Evolutionary conservation across 2,329 filamentous ascomycete species (phyloP), one percentile per base, ranked within the genome.

Genomic region (Colletotrichum falcatum): DNA sequence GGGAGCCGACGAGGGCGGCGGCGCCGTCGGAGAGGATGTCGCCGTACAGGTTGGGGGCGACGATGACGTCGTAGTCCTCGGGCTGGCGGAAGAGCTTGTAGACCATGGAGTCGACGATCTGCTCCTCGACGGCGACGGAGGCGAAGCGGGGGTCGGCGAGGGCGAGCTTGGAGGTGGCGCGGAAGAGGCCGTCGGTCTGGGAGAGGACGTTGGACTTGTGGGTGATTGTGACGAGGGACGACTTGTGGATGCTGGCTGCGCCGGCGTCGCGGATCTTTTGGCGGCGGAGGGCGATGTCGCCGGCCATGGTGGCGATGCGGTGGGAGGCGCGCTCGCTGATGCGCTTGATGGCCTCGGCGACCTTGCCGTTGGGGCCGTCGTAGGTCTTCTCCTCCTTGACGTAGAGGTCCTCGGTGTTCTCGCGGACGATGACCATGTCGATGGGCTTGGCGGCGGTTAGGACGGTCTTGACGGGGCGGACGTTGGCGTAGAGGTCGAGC

Each of bases 51-150:
- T 98, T 98, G 62, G 95, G 96, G 11, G 95, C 96, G 56, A 99
- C 96, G 76, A 99, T 97, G 75, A 98, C 95, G 81, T 99, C 96
- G 89, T 98, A 99, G 78, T 92, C 92, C 78, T 92, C 88, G 53
- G 96, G 96, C 83, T 98, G 94, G 73, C 95, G 94, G 90, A 98
- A 98, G 67, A 99, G 92, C 87, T 98, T 98, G 90, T 98, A 98
- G 69, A 98, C 94, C 96, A 99, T 99, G 72, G 92, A 95, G 84
- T 99, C 96, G 73, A 99, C 95, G 76, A 99, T 99, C 85, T 99
- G 96, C 87, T 98, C 96, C 83, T 98, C 96, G 65, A 98, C 87
- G 51, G 84, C 83, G 64, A 97, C 85, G 61, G 81, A 82, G 71
- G 75, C 82, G 84, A 93, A 98, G 74, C 85, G 87, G 16, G 87